Conservation (phyloP, 2,329 filamentous ascomycete genomes). For the Dactylellina parvicollis region DNA sequence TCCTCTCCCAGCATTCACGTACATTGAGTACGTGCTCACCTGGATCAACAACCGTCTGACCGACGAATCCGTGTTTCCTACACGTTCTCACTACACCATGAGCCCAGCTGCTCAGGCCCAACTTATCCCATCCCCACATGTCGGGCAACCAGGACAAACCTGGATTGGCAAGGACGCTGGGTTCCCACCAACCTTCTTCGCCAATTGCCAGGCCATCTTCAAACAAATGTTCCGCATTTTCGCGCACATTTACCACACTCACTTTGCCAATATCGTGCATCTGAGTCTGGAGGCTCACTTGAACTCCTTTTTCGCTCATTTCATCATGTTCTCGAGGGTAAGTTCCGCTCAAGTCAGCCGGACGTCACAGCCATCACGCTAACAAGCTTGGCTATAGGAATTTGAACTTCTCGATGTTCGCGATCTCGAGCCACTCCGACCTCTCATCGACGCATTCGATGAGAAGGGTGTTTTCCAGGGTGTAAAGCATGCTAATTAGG, state of each 20-base stretch:
- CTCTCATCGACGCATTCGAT: conserved; percentile 58
- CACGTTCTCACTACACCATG: conserved; percentile 56
- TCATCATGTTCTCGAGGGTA: conserved; percentile 66
- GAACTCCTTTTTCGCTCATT: conserved; percentile 89
- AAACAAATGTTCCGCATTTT: conserved; percentile 99
- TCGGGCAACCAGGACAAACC: conserved; percentile 69
- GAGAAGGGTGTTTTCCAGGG: conserved; percentile 58
- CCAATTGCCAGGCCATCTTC: conserved; percentile 92
- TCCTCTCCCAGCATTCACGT: conserved; percentile 57
- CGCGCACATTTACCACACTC: conserved; percentile 95
- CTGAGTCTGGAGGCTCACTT: conserved; percentile 81
- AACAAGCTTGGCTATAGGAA: conserved; percentile 49
- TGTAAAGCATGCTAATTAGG: conserved; percentile 19
- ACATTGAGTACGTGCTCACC: conserved; percentile 58
- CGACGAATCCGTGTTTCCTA: conserved; percentile 58
- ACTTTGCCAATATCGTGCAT: conserved; percentile 89
- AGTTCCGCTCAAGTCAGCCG: neutral
- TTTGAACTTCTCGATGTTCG: conserved; percentile 58
- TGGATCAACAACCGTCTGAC: conserved; percentile 59
- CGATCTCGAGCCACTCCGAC: conserved; percentile 58
- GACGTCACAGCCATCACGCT: neutral
- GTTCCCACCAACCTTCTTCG: conserved; percentile 88
- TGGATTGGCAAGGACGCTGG: conserved; percentile 94
- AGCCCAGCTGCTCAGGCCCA: conserved; percentile 62
- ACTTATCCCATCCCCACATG: conserved; percentile 68